Evolutionary conservation across 495 filamentous ascomycete genomes (phyloP), one percentile per base, ranked within the genome.

Genomic region (Aspergillus homomorphus): DNA sequence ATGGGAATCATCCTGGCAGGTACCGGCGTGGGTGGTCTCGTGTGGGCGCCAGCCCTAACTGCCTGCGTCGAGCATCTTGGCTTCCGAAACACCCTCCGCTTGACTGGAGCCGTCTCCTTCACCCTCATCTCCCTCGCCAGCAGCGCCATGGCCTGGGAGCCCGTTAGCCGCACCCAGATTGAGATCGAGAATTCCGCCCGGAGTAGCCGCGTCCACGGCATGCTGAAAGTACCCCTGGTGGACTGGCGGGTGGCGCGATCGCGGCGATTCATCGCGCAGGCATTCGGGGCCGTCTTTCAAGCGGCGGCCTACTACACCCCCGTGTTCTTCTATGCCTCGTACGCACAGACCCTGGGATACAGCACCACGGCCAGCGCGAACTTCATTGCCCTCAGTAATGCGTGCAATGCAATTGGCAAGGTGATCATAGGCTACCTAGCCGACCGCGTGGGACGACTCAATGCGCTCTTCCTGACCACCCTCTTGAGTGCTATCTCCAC

Each of bases 201-300:
- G 4, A 41, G 12, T n/a, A 41, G 51, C 20, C 51, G 51, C 20
- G 28, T 30, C n/a, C 24, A 53, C 28, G 51, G 51, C 14, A 26
- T 53, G 1, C 51, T 53, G 15, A 53, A 53, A 16, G 23, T 53
- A 9, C 51, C 51, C 20, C 51, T 53, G 1, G 51, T 53, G 4
- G 51, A 53, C 33, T 53, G 23, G 51, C 51, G 51, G 12, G 51
- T 53, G 15, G 51, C 51, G 24, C 26, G 51, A 19, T 18, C 51
- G 4, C 23, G 51, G 1, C 26, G 33, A 12, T 53, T 53, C 28
- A 20, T 38, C 4, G 51, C 51, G 0, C 51, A 53, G 26, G 51
- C 51, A 6, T 16, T 53, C 2, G 28, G 51, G 4, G 26, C 51
- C 15, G 15, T 38, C 51, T 53, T 53, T 16, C 51, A 53, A 8